Evolutionary conservation across 2,329 filamentous ascomycete genomes (phyloP).

Genomic region (Aspergillus quadrilineatus): DNA sequence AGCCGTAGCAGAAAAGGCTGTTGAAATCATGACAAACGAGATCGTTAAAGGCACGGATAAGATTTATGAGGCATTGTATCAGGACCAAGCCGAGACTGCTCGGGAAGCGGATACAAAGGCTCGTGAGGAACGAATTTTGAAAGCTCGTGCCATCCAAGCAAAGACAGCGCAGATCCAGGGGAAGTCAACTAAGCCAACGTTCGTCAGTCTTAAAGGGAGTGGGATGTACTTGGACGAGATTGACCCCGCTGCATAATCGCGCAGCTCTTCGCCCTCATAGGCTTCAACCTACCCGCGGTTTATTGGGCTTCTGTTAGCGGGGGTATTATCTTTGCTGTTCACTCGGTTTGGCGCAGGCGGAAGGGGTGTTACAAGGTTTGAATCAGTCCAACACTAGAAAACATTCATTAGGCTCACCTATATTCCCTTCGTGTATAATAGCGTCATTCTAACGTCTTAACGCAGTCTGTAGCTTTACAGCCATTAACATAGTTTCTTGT

Average conservation of each 20-base stretch:
- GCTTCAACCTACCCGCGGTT: not conserved
- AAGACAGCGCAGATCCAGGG: conserved; percentile 29
- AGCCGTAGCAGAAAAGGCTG: conserved; percentile 29
- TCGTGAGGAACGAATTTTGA: conserved; percentile 22
- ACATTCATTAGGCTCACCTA: not conserved
- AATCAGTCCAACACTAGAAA: not conserved
- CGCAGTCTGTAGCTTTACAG: not conserved
- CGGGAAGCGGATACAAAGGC: conserved; percentile 27
- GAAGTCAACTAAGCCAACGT: conserved; percentile 23
- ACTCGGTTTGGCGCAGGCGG: not conserved
- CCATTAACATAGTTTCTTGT: not conserved
- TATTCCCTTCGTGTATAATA: not conserved
- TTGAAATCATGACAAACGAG: conserved; percentile 29
- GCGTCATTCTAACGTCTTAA: not conserved
- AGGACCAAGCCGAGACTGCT: conserved; percentile 26
- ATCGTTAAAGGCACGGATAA: conserved; percentile 34
- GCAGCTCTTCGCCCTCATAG: not conserved
- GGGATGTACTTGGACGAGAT: conserved; percentile 35
- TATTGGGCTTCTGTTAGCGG: not conserved
- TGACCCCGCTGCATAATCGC: conserved; percentile 11
- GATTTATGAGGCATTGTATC: conserved; percentile 34
- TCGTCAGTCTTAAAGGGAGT: conserved; percentile 32
- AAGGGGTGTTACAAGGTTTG: not conserved
- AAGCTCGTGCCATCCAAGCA: conserved; percentile 21
- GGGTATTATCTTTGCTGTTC: not conserved